Percentiles rank a stretch among this genome's conserved stretches.
These are phyloP conservation scores for Dactylonectria estremocensis DNA, from an alignment of 2,329 filamentous ascomycete genomes.

Conservation along the genomic window DNA sequence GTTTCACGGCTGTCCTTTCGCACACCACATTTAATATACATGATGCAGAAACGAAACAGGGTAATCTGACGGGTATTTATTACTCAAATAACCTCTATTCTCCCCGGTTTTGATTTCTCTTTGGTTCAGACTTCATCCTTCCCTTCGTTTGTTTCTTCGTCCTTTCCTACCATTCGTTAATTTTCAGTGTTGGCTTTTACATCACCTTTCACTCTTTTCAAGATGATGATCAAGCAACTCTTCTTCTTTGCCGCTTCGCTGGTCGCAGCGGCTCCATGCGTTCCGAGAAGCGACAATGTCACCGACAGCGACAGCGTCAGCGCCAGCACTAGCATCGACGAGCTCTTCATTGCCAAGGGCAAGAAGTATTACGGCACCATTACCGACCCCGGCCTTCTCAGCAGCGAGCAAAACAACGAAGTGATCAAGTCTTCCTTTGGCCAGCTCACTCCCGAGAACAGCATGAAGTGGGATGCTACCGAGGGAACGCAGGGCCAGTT, in stretches of 20 bases:
- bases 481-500: constrained; percentile 65
- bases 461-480: constrained; percentile 77
- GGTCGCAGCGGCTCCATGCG: constrained; percentile 4
- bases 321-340: constrained; percentile 15
- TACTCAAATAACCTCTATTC: too few relatives aligned
- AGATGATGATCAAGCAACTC: not conserved
- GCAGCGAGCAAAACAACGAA: constrained; percentile 63
- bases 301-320: not conserved
- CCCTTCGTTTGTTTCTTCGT: too few relatives aligned
- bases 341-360: constrained; percentile 61
- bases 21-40: too few relatives aligned
- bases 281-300: not conserved
- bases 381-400: constrained; percentile 69
- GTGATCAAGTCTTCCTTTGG: constrained; percentile 74
- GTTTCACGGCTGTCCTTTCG: too few relatives aligned
- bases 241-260: not conserved
- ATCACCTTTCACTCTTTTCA: not conserved
- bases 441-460: constrained; percentile 78
- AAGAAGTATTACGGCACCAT: constrained; percentile 77
- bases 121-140: too few relatives aligned
- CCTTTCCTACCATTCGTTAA: too few relatives aligned
- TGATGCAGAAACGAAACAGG: too few relatives aligned
- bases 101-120: too few relatives aligned
- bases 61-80: too few relatives aligned
- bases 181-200: too few relatives aligned